Percentiles rank a stretch among this genome's conserved stretches.
Conservation (phyloP, 192 early-diverging fungal species). For the Spinellus fusiger region DNA sequence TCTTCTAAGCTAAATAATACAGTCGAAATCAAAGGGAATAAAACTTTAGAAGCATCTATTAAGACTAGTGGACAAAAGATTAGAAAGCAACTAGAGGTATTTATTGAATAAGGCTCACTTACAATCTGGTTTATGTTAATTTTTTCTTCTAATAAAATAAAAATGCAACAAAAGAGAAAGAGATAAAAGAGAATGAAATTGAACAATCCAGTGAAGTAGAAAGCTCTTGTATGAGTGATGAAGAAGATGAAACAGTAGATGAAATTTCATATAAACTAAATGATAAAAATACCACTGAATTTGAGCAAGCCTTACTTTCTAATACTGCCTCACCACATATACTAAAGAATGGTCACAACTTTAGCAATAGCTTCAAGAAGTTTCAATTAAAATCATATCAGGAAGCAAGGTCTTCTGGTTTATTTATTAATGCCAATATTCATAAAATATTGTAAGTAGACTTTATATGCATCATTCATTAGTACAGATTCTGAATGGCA, state of each 20-base stretch:
- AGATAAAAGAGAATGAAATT: conserved; percentile 1
- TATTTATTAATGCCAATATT: conserved; percentile 13
- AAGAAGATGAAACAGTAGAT: conserved; percentile 9
- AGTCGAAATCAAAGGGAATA: conserved; percentile 7
- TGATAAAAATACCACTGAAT: not conserved
- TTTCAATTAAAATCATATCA: conserved; percentile 10
- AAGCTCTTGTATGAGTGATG: conserved; percentile 9
- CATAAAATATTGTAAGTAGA: conserved; percentile 11
- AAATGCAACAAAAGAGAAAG: conserved; percentile 8
- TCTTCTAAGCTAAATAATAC: conserved; percentile 9
- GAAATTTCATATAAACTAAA: conserved; percentile 5
- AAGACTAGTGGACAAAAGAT: conserved; percentile 3
- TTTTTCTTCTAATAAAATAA: conserved; percentile 8
- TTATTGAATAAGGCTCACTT: conserved; percentile 2
- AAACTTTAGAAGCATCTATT: conserved; percentile 9
- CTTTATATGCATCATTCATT: conserved; percentile 6
- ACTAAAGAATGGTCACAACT: conserved; percentile 4
- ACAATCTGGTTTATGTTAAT: conserved; percentile 7
- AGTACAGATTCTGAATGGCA: conserved; percentile 11
- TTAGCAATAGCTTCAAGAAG: conserved; percentile 6
- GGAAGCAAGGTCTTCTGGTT: conserved; percentile 11
- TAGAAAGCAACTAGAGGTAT: conserved; percentile 11
- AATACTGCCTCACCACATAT: not conserved
- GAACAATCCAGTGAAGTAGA: conserved; percentile 6
- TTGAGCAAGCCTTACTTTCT: conserved; percentile 4